Base-by-base conservation (phyloP, 257 asterid genomes). In the Gentiana dahurica region DNA sequence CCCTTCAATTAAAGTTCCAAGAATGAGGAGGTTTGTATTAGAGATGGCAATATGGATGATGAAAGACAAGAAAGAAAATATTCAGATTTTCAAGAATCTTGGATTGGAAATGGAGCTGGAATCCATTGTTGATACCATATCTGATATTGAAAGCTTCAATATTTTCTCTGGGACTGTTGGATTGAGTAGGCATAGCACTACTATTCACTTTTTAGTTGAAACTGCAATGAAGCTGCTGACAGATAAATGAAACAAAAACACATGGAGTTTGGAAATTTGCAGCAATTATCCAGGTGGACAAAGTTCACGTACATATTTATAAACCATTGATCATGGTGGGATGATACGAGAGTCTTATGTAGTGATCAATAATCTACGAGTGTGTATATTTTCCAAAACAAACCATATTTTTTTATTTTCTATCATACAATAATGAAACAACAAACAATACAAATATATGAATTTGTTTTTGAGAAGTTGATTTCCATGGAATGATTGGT, bases 31-130 rank as follows among this genome's bases (percentile, higher is more conserved):
- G 65, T 88, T 83, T 53, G 73, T 79, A 2, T 68, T 85, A 39
- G 97, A 91, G 79, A 70, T 91, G 54, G 73, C 84, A 2, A 80
- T 81, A 39, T 83, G 97, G 97, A 81, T 91, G 97, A 91, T 91
- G 95, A 85, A 68, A 62, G 82, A 83, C 15, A 68, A 83, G 37
- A 46, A 41, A 7, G 48, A 45, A n/a, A 83, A 74, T 13, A 38
- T 62, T 41, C 66, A 59, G 8, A 73, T 53, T 12, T 87, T 85
- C 57, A 49, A 55, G 65, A 57, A 73, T 35, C 55, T 87, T 65
- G 93, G 85, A 51, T 49, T 91, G 83, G 80, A 73, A 46, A 53
- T 6, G 54, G 84, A 87, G 73, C 86, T 91, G 52, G 90, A 85
- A 51, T 66, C 63, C 54, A 73, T 91, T 54, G 51, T 62, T 60